Percentiles rank a stretch among this genome's conserved stretches.
Evolutionary conservation across 345 rosid genomes (phyloP).

Genomic region (Murraya paniculata): DNA sequence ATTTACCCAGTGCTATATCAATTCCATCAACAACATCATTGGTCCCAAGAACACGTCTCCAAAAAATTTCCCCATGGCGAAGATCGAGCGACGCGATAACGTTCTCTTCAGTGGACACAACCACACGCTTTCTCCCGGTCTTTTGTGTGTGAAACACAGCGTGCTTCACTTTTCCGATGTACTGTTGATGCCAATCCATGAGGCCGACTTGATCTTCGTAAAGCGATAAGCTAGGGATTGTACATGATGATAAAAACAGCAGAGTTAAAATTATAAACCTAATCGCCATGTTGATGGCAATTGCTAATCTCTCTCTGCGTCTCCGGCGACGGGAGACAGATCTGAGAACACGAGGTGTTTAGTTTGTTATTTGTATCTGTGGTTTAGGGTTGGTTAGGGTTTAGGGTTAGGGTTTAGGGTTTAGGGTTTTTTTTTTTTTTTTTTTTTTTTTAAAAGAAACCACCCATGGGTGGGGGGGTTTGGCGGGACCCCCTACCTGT

Average conservation of each 20-base stretch:
- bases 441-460: no score
- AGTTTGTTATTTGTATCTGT: no score
- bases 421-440: no score
- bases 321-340: slow-evolving; percentile 20
- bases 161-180: slow-evolving; percentile 90
- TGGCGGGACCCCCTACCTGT: no score
- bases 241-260: slow-evolving; percentile 42
- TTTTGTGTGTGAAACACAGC: slow-evolving; percentile 97
- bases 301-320: neutral
- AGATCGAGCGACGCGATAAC: slow-evolving; percentile 96
- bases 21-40: slow-evolving; percentile 70
- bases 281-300: slow-evolving; percentile 57
- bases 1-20: slow-evolving; percentile 82
- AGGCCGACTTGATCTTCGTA: slow-evolving; percentile 97
- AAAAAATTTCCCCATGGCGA: slow-evolving; percentile 89
- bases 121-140: slow-evolving; percentile 91
- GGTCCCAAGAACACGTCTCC: slow-evolving; percentile 84
- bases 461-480: no score
- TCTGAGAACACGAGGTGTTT: slow-evolving; percentile 22
- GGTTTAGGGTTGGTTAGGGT: no score
- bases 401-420: no score
- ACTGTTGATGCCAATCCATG: slow-evolving; percentile 94
- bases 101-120: slow-evolving; percentile 90
- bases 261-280: slow-evolving; percentile 36
- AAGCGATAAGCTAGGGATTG: slow-evolving; percentile 46